These are phyloP conservation scores for Carex scoparia DNA, from an alignment of 176 grass and related monocot species.

Conservation along the genomic window DNA sequence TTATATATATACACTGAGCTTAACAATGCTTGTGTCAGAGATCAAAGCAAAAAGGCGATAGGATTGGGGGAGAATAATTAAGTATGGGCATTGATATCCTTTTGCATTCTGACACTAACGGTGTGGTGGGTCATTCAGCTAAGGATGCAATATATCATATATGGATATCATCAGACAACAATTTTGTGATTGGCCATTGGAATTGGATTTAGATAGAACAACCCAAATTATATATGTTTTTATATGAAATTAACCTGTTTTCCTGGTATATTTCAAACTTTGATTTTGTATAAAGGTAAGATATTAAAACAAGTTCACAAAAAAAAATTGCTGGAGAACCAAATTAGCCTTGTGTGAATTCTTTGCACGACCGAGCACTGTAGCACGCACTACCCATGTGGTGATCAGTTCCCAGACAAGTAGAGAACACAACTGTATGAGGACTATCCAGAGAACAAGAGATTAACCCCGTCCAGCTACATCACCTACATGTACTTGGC, in stretches of 20 bases:
- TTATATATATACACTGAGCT: neutral
- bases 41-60: neutral
- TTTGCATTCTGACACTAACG: neutral
- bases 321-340: neutral
- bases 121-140: neutral
- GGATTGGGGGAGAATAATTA: neutral
- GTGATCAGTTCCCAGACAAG: neutral
- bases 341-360: neutral
- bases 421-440: neutral
- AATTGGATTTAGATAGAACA: neutral
- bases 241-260: neutral
- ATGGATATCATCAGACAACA: neutral
- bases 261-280: neutral
- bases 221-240: neutral
- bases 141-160: neutral
- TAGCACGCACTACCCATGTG: neutral
- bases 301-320: neutral
- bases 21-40: neutral
- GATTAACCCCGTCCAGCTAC: slow-evolving; percentile 6
- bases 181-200: neutral
- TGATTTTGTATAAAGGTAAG: neutral
- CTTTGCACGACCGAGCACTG: neutral
- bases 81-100: slow-evolving; percentile 1
- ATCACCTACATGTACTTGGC: neutral
- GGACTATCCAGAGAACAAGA: neutral